These are phyloP conservation scores for Aspergillus unguis DNA, from an alignment of 2,329 filamentous ascomycete species.

Conservation along the genomic window DNA sequence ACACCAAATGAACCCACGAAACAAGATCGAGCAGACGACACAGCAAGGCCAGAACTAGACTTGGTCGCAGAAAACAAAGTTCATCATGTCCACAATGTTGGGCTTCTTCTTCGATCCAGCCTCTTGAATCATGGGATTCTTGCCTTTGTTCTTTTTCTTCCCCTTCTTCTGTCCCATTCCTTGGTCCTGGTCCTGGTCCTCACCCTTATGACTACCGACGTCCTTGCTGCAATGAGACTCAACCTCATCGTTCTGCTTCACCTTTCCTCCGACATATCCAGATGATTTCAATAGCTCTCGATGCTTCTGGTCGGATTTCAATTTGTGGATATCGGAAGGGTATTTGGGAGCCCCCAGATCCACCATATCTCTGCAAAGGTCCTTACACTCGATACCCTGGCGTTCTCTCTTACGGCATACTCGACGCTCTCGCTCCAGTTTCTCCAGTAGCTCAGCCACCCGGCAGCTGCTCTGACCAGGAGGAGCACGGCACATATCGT, in stretches of 20 bases:
- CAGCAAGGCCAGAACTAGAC: too few species aligned
- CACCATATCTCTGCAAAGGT: too few species aligned
- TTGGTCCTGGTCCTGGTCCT: neutral
- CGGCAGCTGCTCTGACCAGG: neutral
- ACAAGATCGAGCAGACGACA: neutral
- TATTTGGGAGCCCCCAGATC: too few species aligned
- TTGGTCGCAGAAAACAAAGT: neutral
- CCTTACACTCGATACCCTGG: too few species aligned
- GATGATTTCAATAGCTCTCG: too few species aligned
- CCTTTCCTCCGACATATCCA: too few species aligned
- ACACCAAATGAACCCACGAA: neutral
- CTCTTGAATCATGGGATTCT: neutral
- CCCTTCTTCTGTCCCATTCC: constrained; percentile 1
- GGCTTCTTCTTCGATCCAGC: constrained; percentile 9
- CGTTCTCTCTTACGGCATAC: neutral
- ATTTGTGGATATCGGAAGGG: too few species aligned
- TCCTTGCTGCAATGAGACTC: constrained; percentile 54
- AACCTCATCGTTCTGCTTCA: too few species aligned
- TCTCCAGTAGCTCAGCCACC: neutral
- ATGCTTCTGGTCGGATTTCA: too few species aligned
- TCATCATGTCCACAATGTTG: neutral
- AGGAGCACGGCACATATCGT: neutral
- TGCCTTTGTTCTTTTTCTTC: neutral
- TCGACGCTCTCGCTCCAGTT: neutral
- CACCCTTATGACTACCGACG: neutral